Percentiles rank a stretch among this genome's conserved stretches.
Conservation (phyloP, 371 early-diverging fungal genomes). For the Umbelopsis sp. region DNA sequence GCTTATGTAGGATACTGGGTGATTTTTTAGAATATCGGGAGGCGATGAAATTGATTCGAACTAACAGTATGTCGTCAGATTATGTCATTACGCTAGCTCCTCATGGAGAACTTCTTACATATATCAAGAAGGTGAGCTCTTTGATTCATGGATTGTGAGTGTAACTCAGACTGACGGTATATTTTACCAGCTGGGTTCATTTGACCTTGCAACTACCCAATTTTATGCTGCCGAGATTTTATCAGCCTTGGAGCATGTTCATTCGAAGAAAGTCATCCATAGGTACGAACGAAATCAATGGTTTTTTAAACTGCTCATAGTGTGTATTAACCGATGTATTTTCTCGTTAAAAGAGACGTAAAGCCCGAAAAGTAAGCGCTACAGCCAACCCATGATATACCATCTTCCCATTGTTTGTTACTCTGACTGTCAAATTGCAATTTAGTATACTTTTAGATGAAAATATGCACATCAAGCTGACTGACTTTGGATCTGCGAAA, state of each 20-base stretch:
- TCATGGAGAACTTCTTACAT: conserved; percentile 90
- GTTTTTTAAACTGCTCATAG: no score
- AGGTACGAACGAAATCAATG: conserved; percentile 32
- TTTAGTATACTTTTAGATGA: conserved; percentile 79
- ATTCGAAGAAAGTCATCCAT: conserved; percentile 82
- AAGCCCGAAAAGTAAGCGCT: conserved; percentile 83
- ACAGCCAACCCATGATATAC: conserved; percentile 1
- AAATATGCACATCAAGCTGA: conserved; percentile 89
- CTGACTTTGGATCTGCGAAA: conserved; percentile 98
- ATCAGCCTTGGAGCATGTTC: conserved; percentile 84
- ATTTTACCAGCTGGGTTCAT: conserved; percentile 63
- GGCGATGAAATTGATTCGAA: neutral
- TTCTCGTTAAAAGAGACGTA: conserved; percentile 64
- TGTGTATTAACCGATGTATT: no score
- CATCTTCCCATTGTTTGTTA: neutral
- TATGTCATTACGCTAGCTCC: conserved; percentile 89
- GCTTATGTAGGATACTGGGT: conserved; percentile 68
- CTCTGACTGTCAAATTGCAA: neutral
- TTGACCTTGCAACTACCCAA: conserved; percentile 66
- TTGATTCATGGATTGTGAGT: neutral
- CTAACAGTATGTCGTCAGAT: conserved; percentile 40
- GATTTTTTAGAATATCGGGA: neutral
- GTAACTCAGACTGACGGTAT: neutral
- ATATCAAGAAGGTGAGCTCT: conserved; percentile 61
- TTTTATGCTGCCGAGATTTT: conserved; percentile 93